These are phyloP conservation scores for Mycena haematopus DNA, from an alignment of 768 basidiomycete species.

Conservation along the genomic window DNA sequence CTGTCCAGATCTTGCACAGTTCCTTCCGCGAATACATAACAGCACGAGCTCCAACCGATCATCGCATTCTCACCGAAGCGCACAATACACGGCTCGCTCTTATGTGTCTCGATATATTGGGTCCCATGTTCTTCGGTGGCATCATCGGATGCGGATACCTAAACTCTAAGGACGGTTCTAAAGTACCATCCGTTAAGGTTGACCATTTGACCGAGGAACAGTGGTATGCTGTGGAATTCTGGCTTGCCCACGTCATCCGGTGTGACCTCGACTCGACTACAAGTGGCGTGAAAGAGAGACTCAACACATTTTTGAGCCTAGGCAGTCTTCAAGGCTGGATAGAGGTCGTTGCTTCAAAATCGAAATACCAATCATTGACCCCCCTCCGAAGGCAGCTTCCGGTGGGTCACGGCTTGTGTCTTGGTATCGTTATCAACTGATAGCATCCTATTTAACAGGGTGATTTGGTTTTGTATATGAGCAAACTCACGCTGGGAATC, in stretches of 20 bases:
- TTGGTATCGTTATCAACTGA: background rate
- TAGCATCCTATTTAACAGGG: background rate
- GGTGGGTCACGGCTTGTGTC: background rate
- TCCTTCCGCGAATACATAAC: constrained; percentile 8
- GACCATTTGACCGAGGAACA: constrained; percentile 4
- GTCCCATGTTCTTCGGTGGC: background rate
- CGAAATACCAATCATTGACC: background rate
- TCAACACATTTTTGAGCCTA: background rate
- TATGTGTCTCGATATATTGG: background rate
- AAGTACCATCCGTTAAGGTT: background rate
- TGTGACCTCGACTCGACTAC: background rate
- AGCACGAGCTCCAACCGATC: background rate
- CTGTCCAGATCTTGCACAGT: background rate
- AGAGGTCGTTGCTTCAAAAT: background rate
- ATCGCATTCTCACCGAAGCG: background rate
- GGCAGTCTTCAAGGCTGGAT: background rate
- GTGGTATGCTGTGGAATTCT: constrained; percentile 1
- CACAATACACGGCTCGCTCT: background rate
- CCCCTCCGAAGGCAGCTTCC: background rate
- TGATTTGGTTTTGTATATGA: background rate
- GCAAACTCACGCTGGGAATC: background rate
- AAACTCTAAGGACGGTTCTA: background rate
- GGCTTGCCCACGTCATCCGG: background rate
- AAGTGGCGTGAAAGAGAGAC: background rate
- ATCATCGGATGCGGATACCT: background rate